Percentiles rank a stretch among this genome's conserved stretches.
Conservation (phyloP, 2,329 filamentous ascomycete genomes). For the Aspergillus uvarum region DNA sequence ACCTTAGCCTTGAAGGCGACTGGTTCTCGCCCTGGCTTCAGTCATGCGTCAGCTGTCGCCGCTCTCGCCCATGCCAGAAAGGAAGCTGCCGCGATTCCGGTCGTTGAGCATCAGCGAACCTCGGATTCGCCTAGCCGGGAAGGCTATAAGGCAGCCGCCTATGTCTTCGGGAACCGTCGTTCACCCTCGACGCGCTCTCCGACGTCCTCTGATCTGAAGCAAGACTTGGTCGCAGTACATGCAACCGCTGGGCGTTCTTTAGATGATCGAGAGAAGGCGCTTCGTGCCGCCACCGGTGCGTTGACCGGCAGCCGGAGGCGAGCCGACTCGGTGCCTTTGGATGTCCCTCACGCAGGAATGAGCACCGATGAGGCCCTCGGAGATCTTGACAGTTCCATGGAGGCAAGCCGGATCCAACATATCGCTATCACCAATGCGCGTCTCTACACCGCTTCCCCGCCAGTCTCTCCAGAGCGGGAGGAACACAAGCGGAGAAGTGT, state of each 20-base stretch:
- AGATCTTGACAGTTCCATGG: conserved; percentile 43
- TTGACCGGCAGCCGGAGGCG: conserved; percentile 62
- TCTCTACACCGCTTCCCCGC: conserved; percentile 76
- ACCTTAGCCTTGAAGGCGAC: conserved; percentile 25
- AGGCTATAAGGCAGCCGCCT: conserved; percentile 71
- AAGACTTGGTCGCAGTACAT: conserved; percentile 60
- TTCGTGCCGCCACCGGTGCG: conserved; percentile 76
- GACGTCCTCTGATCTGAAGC: conserved; percentile 13
- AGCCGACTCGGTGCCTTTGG: conserved; percentile 66
- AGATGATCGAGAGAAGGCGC: conserved; percentile 60
- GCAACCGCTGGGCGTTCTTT: conserved; percentile 55
- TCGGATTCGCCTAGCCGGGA: conserved; percentile 56
- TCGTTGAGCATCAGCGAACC: conserved; percentile 59
- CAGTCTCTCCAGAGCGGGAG: conserved; percentile 68
- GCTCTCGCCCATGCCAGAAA: conserved; percentile 72
- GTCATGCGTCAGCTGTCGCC: conserved; percentile 64
- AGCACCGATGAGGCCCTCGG: conserved; percentile 63
- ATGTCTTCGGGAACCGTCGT: conserved; percentile 51
- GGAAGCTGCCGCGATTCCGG: conserved; percentile 57
- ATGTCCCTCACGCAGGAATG: conserved; percentile 59
- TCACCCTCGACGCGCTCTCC: conserved; percentile 17
- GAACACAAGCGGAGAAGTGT: conserved; percentile 71
- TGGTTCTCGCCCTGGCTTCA: conserved; percentile 60
- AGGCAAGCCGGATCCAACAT: conserved; percentile 64
- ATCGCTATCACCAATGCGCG: conserved; percentile 68